Evolutionary conservation across 345 rosid species (phyloP).

Genomic region (Ceriops zippeliana): DNA sequence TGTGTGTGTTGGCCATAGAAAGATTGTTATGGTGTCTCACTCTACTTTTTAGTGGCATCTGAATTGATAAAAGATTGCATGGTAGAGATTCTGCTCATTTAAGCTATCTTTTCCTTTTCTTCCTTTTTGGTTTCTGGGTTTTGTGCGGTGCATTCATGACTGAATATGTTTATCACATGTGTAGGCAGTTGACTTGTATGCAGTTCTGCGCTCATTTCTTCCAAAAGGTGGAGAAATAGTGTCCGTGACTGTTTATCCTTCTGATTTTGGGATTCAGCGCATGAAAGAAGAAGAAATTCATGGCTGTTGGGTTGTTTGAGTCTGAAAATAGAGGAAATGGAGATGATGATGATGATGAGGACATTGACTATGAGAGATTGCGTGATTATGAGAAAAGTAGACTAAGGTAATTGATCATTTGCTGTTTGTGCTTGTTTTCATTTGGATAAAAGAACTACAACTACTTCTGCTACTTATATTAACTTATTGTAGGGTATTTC

Average conservation of each 20-base stretch:
- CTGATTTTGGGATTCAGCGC: conserved; percentile 81
- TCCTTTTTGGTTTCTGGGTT: neutral
- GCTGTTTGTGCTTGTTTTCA: neutral
- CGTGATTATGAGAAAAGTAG: conserved; percentile 79
- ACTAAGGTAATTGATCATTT: conserved; percentile 49
- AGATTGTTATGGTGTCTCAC: too few relatives aligned
- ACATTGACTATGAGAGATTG: conserved; percentile 54
- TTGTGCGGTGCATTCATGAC: neutral
- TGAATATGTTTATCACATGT: conserved; percentile 8
- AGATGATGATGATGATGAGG: conserved; percentile 31
- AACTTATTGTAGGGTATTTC: neutral
- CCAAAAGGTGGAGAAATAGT: conserved; percentile 72
- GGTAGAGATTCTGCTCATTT: neutral
- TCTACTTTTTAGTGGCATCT: too few relatives aligned
- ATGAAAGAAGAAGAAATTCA: conserved; percentile 93
- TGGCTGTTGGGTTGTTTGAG: conserved; percentile 72
- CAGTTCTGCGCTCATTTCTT: conserved; percentile 66
- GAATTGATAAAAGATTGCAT: too few relatives aligned
- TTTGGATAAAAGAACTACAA: neutral
- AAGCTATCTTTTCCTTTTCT: neutral
- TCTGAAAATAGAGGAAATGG: conserved; percentile 36
- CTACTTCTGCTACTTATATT: neutral
- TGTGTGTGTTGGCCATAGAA: neutral
- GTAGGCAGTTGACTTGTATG: conserved; percentile 84
- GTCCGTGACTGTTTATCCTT: conserved; percentile 80